These are phyloP conservation scores for Tympanopsis confertula DNA, from an alignment of 2,329 filamentous ascomycete genomes.

Conservation along the genomic window DNA sequence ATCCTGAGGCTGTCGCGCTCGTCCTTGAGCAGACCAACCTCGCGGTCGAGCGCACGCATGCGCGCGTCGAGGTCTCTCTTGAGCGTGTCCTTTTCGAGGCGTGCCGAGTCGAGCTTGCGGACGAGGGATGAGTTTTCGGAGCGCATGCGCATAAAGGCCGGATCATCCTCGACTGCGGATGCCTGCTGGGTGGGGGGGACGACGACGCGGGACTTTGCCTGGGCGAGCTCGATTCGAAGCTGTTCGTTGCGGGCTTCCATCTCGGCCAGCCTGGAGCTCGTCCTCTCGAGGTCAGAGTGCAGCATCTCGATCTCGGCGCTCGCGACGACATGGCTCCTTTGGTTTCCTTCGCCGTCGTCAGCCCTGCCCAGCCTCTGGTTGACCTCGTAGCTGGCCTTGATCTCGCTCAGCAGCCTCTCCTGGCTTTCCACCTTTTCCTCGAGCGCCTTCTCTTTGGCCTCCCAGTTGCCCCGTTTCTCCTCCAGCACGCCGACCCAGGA, in stretches of 20 bases:
- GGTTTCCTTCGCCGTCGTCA: conserved; percentile 48
- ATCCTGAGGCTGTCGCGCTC: conserved; percentile 70
- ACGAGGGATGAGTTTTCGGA: conserved; percentile 89
- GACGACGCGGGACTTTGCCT: conserved; percentile 67
- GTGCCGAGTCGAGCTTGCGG: conserved; percentile 71
- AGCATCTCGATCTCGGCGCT: conserved; percentile 91
- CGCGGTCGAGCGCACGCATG: conserved; percentile 68
- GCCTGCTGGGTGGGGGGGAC: conserved; percentile 42
- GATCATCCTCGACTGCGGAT: conserved; percentile 72
- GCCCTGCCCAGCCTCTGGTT: conserved; percentile 75
- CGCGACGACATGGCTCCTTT: conserved; percentile 53
- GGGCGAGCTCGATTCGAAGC: conserved; percentile 80
- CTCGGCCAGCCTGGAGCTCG: conserved; percentile 75
- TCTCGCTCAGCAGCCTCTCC: conserved; percentile 79
- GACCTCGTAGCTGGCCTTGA: conserved; percentile 95
- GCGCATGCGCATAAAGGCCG: conserved; percentile 72
- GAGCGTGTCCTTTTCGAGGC: conserved; percentile 73
- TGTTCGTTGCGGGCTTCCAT: conserved; percentile 92
- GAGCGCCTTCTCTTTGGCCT: conserved; percentile 76
- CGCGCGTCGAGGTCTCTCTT: conserved; percentile 67
- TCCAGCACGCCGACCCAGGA: conserved; percentile 83
- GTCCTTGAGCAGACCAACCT: conserved; percentile 60
- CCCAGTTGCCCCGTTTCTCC: conserved; percentile 95
- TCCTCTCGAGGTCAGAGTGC: conserved; percentile 79
- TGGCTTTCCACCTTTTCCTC: conserved; percentile 94